Percentiles rank a stretch among this genome's conserved stretches.
Conservation (phyloP, 768 basidiomycete genomes). For the Fibroporia radiculosa region DNA sequence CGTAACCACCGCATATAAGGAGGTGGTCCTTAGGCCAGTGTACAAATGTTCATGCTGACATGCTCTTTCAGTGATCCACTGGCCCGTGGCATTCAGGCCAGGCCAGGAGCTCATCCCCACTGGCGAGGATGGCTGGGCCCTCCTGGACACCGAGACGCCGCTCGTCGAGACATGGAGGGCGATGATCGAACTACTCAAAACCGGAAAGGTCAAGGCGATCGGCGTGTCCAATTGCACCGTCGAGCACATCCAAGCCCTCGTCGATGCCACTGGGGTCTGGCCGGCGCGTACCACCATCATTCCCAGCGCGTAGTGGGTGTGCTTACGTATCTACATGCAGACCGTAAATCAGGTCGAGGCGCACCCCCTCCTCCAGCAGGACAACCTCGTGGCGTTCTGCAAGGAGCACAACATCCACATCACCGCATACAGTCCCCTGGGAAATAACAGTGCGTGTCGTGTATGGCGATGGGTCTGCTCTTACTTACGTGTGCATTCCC, state of each 20-base stretch:
- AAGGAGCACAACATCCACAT: slow-evolving; percentile 64
- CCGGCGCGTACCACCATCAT: slow-evolving; percentile 38
- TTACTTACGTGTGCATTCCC: background rate
- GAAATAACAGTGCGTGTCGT: slow-evolving; percentile 60
- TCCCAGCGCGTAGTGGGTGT: background rate
- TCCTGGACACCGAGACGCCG: slow-evolving; percentile 48
- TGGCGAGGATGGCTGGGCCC: slow-evolving; percentile 38
- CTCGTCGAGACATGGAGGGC: slow-evolving; percentile 83
- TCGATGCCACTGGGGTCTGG: slow-evolving; percentile 59
- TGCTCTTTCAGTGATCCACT: slow-evolving; percentile 54
- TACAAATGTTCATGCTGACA: too few species aligned
- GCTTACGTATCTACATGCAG: slow-evolving; percentile 20
- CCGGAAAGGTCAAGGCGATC: slow-evolving; percentile 62
- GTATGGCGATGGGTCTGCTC: background rate
- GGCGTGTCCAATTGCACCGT: slow-evolving; percentile 83
- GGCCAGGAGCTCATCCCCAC: slow-evolving; percentile 49
- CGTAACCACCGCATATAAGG: too few species aligned
- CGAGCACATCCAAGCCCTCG: slow-evolving; percentile 57
- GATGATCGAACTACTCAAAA: slow-evolving; percentile 60
- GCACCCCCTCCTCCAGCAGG: slow-evolving; percentile 74
- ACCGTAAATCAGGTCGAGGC: slow-evolving; percentile 76
- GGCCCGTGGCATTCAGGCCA: slow-evolving; percentile 65
- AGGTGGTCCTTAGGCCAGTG: too few species aligned
- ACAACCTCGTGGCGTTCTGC: slow-evolving; percentile 64
- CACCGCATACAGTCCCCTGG: slow-evolving; percentile 65